Evolutionary conservation across 1,284 basidiomycete species (phyloP).

Genomic region (Apiotrichum veenhuisii): DNA sequence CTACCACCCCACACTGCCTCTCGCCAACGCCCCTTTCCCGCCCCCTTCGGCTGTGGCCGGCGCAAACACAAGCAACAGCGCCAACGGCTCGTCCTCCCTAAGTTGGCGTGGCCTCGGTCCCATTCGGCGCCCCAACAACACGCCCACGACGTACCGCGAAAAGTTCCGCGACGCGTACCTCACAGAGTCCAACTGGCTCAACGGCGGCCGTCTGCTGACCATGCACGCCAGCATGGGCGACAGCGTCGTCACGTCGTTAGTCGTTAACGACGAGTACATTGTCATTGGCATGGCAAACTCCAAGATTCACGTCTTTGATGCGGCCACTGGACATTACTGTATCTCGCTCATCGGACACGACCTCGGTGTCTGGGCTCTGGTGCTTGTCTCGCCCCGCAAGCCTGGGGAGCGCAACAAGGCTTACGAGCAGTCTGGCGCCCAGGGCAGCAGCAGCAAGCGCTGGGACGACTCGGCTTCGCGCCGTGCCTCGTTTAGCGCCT

Average conservation of each 20-base stretch:
- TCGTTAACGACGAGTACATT: slow-evolving; percentile 79
- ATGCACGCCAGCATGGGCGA: slow-evolving; percentile 66
- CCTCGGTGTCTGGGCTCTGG: slow-evolving; percentile 87
- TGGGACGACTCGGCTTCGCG: neutral
- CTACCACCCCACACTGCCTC: slow-evolving; percentile 46
- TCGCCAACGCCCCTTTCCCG: slow-evolving; percentile 8
- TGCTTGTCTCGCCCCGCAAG: slow-evolving; percentile 55
- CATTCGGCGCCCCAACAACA: slow-evolving; percentile 4
- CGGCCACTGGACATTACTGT: slow-evolving; percentile 69
- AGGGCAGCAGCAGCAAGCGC: neutral
- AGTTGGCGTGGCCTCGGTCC: neutral
- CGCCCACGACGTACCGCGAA: slow-evolving; percentile 12
- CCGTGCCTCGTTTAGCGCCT: slow-evolving; percentile 6
- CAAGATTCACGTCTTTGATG: slow-evolving; percentile 82
- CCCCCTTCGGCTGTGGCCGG: slow-evolving; percentile 3
- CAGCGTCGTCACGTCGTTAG: slow-evolving; percentile 80
- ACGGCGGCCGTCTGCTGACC: slow-evolving; percentile 71
- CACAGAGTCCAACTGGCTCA: slow-evolving; percentile 84
- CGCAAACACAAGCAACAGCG: no score
- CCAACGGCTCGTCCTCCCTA: neutral
- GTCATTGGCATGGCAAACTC: slow-evolving; percentile 86
- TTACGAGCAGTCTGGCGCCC: neutral
- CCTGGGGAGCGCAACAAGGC: slow-evolving; percentile 29
- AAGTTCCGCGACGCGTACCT: slow-evolving; percentile 21
- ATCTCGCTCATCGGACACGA: slow-evolving; percentile 81